Percentiles rank a stretch among this genome's conserved stretches.
These are phyloP conservation scores for Cyberlindnera mississippiensis DNA, from an alignment of 805 yeast genomes.

Conservation along the genomic window DNA sequence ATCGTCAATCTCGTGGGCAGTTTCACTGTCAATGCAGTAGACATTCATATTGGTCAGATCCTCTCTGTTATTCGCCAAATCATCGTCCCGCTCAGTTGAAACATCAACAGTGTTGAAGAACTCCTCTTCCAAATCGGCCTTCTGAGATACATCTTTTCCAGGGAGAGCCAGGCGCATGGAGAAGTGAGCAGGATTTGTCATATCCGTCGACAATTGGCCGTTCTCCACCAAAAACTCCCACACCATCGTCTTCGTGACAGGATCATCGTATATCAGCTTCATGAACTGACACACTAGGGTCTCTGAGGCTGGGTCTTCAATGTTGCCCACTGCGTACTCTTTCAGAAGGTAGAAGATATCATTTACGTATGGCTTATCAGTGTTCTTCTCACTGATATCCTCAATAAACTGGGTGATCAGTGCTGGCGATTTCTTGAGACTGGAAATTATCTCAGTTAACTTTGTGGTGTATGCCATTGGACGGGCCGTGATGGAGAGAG, in stretches of 20 bases:
- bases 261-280: constrained; percentile 32
- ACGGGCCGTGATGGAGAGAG: constrained; percentile 40
- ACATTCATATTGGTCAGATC: constrained; percentile 47
- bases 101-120: constrained; percentile 35
- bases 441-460: constrained; percentile 30
- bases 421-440: constrained; percentile 23
- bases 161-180: constrained; percentile 45
- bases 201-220: constrained; percentile 20
- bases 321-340: constrained; percentile 53
- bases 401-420: constrained; percentile 25
- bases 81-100: constrained; percentile 8
- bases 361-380: constrained; percentile 21
- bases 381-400: constrained; percentile 16
- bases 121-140: constrained; percentile 40
- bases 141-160: constrained; percentile 36
- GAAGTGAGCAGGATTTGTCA: constrained; percentile 49
- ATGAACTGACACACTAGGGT: constrained; percentile 43
- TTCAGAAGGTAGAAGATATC: constrained; percentile 44
- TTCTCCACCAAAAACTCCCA: constrained; percentile 43
- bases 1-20: constrained; percentile 91
- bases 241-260: constrained; percentile 50
- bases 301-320: constrained; percentile 43
- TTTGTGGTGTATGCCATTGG: constrained; percentile 38
- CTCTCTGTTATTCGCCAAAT: constrained; percentile 30
- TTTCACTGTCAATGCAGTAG: constrained; percentile 77